These are phyloP conservation scores for Penicillium frequentans DNA, from an alignment of 2,329 filamentous ascomycete genomes.

Conservation along the genomic window DNA sequence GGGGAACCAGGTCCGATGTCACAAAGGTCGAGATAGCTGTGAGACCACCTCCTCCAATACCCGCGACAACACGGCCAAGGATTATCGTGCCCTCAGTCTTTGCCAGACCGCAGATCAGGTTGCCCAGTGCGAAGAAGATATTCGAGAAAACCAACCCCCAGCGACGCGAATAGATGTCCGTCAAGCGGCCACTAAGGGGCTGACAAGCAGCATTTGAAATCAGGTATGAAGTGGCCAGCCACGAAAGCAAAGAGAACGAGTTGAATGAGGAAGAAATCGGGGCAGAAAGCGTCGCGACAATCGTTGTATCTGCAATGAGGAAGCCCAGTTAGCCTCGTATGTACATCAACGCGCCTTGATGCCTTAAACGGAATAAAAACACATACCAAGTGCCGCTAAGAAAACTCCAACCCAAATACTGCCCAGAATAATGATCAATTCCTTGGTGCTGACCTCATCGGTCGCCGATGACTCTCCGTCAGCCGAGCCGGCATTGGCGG, in stretches of 20 bases:
- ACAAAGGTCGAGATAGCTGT: conserved; percentile 66
- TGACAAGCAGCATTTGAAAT: conserved; percentile 87
- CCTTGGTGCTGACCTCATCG: conserved; percentile 49
- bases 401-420: conserved; percentile 57
- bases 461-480: conserved; percentile 24
- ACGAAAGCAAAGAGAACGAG: conserved; percentile 78
- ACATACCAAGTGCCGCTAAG: conserved; percentile 54
- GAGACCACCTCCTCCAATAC: conserved; percentile 77
- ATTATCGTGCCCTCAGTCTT: conserved; percentile 68
- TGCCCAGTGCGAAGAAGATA: conserved; percentile 75
- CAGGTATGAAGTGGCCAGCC: conserved; percentile 84
- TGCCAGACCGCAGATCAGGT: conserved; percentile 78
- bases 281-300: conserved; percentile 80
- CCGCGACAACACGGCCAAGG: conserved; percentile 73
- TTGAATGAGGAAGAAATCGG: conserved; percentile 82
- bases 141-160: conserved; percentile 79
- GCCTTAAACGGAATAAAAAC: neutral
- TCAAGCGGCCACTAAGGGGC: conserved; percentile 79
- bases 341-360: neutral
- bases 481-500: conserved; percentile 6
- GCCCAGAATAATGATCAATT: conserved; percentile 50
- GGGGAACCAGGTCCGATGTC: conserved; percentile 44
- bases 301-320: conserved; percentile 62
- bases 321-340: conserved; percentile 1
- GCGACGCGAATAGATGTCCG: conserved; percentile 82